Conservation (phyloP, 495 filamentous ascomycete species). For the Barbatosphaeria neglecta region DNA sequence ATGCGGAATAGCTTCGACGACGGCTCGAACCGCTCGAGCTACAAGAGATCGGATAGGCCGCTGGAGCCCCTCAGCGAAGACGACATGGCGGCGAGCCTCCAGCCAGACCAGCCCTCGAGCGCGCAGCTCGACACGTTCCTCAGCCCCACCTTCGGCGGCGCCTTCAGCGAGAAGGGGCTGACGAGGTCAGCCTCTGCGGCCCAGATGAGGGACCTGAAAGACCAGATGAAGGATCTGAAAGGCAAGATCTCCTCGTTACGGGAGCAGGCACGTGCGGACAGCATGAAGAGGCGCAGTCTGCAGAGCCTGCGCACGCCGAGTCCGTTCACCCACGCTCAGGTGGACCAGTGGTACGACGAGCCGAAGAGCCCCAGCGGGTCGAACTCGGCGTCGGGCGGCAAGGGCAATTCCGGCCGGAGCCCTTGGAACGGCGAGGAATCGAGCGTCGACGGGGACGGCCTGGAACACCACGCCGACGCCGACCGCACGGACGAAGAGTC, state of each 20-base stretch:
- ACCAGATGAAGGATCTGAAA: constrained; percentile 89
- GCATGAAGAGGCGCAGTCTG: constrained; percentile 67
- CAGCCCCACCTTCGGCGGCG: constrained; percentile 27
- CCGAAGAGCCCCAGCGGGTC: constrained; percentile 13
- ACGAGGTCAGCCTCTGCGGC: constrained; percentile 45
- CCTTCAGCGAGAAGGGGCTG: constrained; percentile 26
- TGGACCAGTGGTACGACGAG: constrained; percentile 60
- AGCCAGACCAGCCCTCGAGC: constrained; percentile 10
- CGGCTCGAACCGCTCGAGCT: constrained; percentile 7
- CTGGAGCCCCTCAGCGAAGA: constrained; percentile 30
- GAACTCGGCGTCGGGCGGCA: constrained; percentile 9
- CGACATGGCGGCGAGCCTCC: constrained; percentile 16
- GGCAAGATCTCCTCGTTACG: constrained; percentile 81
- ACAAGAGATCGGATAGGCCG: constrained; percentile 11
- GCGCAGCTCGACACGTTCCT: constrained; percentile 21
- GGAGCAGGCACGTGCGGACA: constrained; percentile 73
- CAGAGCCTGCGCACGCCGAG: constrained; percentile 77
- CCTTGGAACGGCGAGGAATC: constrained; percentile 25
- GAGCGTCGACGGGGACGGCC: constrained; percentile 13
- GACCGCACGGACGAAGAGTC: constrained; percentile 9
- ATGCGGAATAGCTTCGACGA: constrained; percentile 13
- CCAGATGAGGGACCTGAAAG: constrained; percentile 73
- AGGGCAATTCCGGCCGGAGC: constrained; percentile 6
- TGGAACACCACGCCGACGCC: not conserved
- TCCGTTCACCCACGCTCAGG: constrained; percentile 62